A percentile compares a stretch with the other conserved stretches of the same genome.
These are phyloP conservation scores for Phialophora chinensis DNA, from an alignment of 2,329 filamentous ascomycete species.

Conservation along the genomic window DNA sequence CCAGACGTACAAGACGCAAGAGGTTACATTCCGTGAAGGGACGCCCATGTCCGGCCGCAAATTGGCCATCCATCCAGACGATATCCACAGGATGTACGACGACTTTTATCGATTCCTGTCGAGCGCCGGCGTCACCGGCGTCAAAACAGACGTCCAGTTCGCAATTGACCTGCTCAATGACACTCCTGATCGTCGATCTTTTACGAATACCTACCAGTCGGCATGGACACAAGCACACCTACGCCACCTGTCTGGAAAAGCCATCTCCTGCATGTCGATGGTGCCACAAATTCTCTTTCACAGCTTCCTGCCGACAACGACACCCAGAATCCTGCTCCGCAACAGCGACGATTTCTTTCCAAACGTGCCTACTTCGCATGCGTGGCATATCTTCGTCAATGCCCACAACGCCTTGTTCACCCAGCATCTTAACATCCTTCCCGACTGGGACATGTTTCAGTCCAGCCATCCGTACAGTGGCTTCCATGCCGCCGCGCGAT, in stretches of 20 bases:
- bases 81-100: slow-evolving; percentile 78
- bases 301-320: slow-evolving; percentile 72
- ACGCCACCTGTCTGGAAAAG: slow-evolving; percentile 75
- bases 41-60: slow-evolving; percentile 63
- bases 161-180: slow-evolving; percentile 77
- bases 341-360: slow-evolving; percentile 95
- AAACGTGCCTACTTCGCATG: slow-evolving; percentile 76
- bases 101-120: slow-evolving; percentile 89
- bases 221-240: slow-evolving; percentile 81
- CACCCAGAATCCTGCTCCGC: slow-evolving; percentile 74
- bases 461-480: slow-evolving; percentile 72
- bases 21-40: slow-evolving; percentile 58
- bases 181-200: slow-evolving; percentile 70
- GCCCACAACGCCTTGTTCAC: slow-evolving; percentile 86
- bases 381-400: slow-evolving; percentile 96
- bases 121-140: slow-evolving; percentile 76
- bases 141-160: slow-evolving; percentile 94
- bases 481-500: slow-evolving; percentile 89
- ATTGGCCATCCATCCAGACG: slow-evolving; percentile 76
- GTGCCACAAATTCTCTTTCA: slow-evolving; percentile 85
- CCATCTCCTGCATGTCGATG: slow-evolving; percentile 95
- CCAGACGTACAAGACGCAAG: slow-evolving; percentile 74
- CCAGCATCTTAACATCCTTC: slow-evolving; percentile 82
- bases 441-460: slow-evolving; percentile 82
- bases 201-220: slow-evolving; percentile 80